Percentiles rank a stretch among this genome's conserved stretches.
These are phyloP conservation scores for Fallopia convolvulus DNA, from an alignment of 148 eudicot species.

Conservation along the genomic window DNA sequence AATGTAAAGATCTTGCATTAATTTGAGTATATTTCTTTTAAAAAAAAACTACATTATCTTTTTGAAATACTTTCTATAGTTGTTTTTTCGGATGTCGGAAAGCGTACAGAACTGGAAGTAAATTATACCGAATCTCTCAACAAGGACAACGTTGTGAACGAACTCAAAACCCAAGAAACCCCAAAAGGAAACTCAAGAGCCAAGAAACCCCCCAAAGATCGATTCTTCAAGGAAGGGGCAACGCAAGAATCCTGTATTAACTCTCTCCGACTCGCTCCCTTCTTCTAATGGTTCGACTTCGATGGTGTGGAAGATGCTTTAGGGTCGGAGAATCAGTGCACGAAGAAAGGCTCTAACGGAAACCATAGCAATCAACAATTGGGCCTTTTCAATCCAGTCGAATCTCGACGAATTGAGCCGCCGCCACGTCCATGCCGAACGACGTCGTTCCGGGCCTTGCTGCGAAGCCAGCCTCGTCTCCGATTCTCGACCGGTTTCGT, in stretches of 20 bases:
- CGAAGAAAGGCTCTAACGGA: background rate
- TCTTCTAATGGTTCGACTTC: background rate
- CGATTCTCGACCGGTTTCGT: slow-evolving; percentile 66
- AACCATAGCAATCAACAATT: slow-evolving; percentile 7
- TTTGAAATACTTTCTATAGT: too few species aligned
- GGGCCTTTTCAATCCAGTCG: background rate
- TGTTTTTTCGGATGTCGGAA: too few species aligned
- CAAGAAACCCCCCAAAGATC: background rate
- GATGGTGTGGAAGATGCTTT: slow-evolving; percentile 16
- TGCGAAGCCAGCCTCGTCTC: slow-evolving; percentile 19
- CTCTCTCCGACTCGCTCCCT: background rate
- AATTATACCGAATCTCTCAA: too few species aligned
- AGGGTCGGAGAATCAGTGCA: slow-evolving; percentile 1
- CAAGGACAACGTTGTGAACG: background rate
- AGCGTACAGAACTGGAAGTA: too few species aligned
- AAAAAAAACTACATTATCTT: too few species aligned
- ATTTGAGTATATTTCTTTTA: too few species aligned
- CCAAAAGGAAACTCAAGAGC: background rate
- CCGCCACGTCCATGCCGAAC: slow-evolving; percentile 22
- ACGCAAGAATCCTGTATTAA: background rate
- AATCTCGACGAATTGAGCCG: background rate
- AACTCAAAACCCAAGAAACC: slow-evolving; percentile 2
- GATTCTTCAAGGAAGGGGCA: background rate
- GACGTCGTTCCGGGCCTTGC: slow-evolving; percentile 14
- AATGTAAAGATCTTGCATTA: too few species aligned